phyloP scores from a whole-genome alignment of 208 protist species.

The Trichomonas tenax region DNA sequence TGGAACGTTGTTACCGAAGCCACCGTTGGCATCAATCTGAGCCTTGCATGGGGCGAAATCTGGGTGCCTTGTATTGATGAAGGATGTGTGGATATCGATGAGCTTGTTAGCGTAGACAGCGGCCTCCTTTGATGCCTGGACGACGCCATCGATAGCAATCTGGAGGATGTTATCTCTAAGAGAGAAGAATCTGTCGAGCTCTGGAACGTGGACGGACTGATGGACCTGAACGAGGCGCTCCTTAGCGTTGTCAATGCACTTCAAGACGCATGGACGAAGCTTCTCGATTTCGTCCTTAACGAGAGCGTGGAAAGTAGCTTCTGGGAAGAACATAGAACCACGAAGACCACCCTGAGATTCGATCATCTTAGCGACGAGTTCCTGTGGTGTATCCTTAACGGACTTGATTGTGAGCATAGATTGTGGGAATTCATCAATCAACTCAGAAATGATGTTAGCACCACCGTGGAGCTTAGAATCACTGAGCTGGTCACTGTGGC shows the following conservation, averaged over 20 bases:
- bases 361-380: not conserved
- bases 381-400: not conserved
- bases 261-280: not conserved
- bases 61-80: not conserved
- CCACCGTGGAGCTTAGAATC: not conserved
- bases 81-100: not conserved
- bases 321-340: not conserved
- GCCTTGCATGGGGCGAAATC: not conserved
- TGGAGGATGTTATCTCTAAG: not conserved
- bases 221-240: not conserved
- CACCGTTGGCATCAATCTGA: not conserved
- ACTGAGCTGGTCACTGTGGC: not conserved
- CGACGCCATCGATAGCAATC: not conserved
- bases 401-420: not conserved
- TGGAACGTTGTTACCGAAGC: not conserved
- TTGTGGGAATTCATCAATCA: not conserved
- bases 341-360: not conserved
- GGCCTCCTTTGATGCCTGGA: not conserved
- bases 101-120: not conserved
- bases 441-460: not conserved
- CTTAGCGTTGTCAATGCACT: not conserved
- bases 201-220: not conserved
- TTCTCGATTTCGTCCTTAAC: constrained; percentile 17
- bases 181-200: not conserved
- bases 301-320: not conserved